A percentile compares a stretch with the other conserved stretches of the same genome.
These are phyloP conservation scores for maize (Zea mays) DNA, from an alignment of 176 grass and related monocot genomes.

Conservation along the genomic window Zm-B73-REFERENCE-NAM-5.0 NC_050103.1:149470001-149470500, in stretches of 20 bases:
- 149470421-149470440: conserved; percentile 34
- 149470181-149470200: background rate
- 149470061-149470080: conserved; percentile 40
- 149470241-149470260: too few species aligned
- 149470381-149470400: conserved; percentile 43
- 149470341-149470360: background rate
- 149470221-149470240: conserved; percentile 39
- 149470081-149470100: conserved; percentile 32
- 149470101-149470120: conserved; percentile 43
- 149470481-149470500: conserved; percentile 34
- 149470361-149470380: too few species aligned
- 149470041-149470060: conserved; percentile 15
- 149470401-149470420: conserved; percentile 43
- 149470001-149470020: conserved; percentile 51
- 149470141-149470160: conserved; percentile 59
- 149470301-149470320: too few species aligned
- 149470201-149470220: conserved; percentile 39
- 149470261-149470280: too few species aligned
- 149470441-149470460: conserved; percentile 45
- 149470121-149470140: conserved; percentile 39
- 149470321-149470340: too few species aligned
- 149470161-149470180: conserved; percentile 48
- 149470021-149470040: conserved; percentile 44
- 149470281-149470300: too few species aligned
- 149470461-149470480: conserved; percentile 43